phyloP scores from a whole-genome alignment of 257 asterid species.

The Solanum virginianum region DNA sequence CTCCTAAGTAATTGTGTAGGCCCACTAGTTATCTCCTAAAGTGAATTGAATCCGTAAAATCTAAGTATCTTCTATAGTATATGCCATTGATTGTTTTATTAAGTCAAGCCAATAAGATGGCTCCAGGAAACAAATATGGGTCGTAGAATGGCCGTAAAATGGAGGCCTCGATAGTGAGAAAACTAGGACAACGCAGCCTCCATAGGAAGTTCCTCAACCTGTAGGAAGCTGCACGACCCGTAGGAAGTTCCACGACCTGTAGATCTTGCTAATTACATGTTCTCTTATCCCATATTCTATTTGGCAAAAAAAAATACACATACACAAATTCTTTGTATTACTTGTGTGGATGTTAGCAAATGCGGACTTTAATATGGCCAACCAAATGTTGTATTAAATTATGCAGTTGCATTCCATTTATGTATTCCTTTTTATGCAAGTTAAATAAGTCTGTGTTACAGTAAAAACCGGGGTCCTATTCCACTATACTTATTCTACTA shows the following conservation, averaged over 20 bases:
- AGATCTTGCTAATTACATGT: neutral
- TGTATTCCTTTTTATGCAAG: neutral
- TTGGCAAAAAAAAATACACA: neutral
- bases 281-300: neutral
- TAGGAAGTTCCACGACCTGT: no score
- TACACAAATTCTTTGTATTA: neutral
- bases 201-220: no score
- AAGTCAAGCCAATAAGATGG: neutral
- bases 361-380: neutral
- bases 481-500: neutral
- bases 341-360: neutral
- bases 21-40: neutral
- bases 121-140: no score
- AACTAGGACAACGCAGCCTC: no score
- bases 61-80: neutral
- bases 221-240: no score
- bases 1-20: neutral
- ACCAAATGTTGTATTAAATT: neutral
- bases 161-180: no score
- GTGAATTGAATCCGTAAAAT: neutral
- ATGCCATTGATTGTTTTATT: neutral
- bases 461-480: neutral
- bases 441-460: neutral
- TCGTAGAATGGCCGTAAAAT: no score
- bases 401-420: neutral